These are phyloP conservation scores for Nematocida ironsii DNA, from an alignment of 371 early-diverging fungal species.

Conservation along the genomic window DNA sequence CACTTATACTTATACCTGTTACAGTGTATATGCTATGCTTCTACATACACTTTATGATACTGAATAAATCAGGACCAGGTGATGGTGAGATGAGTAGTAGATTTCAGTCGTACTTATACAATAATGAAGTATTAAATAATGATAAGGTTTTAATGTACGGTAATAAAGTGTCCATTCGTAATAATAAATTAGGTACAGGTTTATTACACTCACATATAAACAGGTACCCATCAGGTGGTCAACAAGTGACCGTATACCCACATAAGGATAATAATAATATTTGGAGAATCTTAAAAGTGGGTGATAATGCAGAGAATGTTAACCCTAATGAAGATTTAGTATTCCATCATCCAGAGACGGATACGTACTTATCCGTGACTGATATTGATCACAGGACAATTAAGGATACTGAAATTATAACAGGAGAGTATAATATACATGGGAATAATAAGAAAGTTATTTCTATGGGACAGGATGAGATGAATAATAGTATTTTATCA, in stretches of 20 bases:
- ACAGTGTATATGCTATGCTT: slow-evolving; percentile 82
- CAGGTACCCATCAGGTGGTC: slow-evolving; percentile 85
- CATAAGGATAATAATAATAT: slow-evolving; percentile 93
- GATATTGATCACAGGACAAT: slow-evolving; percentile 73
- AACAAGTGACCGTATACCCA: slow-evolving; percentile 94
- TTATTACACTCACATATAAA: slow-evolving; percentile 90
- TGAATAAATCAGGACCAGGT: slow-evolving; percentile 81
- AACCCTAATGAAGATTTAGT: slow-evolving; percentile 64
- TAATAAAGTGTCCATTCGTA: slow-evolving; percentile 82
- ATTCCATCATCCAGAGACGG: slow-evolving; percentile 65
- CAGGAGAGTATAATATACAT: background rate
- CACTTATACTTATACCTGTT: slow-evolving; percentile 80
- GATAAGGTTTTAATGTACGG: slow-evolving; percentile 89
- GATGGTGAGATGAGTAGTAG: slow-evolving; percentile 94
- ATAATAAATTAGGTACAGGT: slow-evolving; percentile 81
- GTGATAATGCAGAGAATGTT: slow-evolving; percentile 50
- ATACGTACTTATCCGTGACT: slow-evolving; percentile 79
- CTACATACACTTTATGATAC: slow-evolving; percentile 81
- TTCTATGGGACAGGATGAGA: slow-evolving; percentile 63
- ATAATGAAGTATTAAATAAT: slow-evolving; percentile 76
- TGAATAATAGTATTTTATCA: slow-evolving; percentile 56
- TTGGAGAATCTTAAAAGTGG: slow-evolving; percentile 73
- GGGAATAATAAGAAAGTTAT: background rate
- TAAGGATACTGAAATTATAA: slow-evolving; percentile 71
- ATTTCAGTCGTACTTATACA: slow-evolving; percentile 86